phyloP scores from a whole-genome alignment of 768 basidiomycete genomes.

The Tephrocybe sp. region DNA sequence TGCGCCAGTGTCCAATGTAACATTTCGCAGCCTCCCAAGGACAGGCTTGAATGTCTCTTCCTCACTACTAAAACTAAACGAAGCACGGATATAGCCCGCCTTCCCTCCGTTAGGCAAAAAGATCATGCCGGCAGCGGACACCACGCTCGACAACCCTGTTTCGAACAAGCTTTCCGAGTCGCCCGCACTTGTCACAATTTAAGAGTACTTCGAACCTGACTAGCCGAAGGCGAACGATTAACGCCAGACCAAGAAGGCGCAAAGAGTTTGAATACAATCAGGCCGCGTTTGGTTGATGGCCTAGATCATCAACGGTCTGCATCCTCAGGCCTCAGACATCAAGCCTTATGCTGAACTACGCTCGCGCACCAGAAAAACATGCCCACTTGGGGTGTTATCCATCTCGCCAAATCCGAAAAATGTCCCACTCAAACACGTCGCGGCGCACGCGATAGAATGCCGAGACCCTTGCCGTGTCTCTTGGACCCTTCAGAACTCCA shows the following conservation, averaged over 20 bases:
- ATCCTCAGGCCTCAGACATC: no score
- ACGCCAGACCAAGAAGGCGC: no score
- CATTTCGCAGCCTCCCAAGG: constrained; percentile 49
- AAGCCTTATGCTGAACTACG: no score
- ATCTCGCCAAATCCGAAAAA: constrained; percentile 72
- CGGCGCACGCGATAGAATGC: constrained; percentile 67
- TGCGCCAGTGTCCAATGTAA: constrained; percentile 24
- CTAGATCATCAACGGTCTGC: no score
- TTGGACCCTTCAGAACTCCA: constrained; percentile 78
- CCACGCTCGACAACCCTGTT: constrained; percentile 72
- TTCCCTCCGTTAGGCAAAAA: constrained; percentile 67
- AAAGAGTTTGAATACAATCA: no score
- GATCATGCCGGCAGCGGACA: constrained; percentile 70
- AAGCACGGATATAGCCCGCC: constrained; percentile 69
- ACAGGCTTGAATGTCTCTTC: constrained; percentile 74
- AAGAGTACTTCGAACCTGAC: constrained; percentile 63
- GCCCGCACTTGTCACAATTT: constrained; percentile 34
- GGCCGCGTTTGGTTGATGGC: no score
- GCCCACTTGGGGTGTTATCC: constrained; percentile 65
- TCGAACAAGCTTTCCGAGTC: constrained; percentile 70
- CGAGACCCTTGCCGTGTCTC: constrained; percentile 59
- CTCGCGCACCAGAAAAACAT: constrained; percentile 55
- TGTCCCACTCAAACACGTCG: constrained; percentile 71
- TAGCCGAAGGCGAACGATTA: background rate
- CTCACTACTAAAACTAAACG: constrained; percentile 65